Conservation (phyloP, 2,329 filamentous ascomycete species). For the Ascomycota sp. region DNA sequence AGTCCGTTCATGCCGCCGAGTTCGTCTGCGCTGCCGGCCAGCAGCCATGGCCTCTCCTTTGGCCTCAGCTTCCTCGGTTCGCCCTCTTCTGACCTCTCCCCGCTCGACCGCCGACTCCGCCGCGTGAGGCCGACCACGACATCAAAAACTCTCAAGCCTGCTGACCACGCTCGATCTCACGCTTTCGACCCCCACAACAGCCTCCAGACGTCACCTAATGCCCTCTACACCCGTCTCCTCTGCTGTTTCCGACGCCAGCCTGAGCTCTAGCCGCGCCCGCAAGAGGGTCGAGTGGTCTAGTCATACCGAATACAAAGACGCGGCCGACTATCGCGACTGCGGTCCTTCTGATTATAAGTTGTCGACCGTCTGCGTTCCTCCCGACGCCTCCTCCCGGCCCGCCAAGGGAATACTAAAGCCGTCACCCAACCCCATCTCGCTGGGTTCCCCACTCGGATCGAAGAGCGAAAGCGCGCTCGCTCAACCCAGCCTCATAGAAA, state of each 20-base stretch:
- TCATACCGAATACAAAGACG: conserved; percentile 34
- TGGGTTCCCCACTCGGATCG: conserved; percentile 19
- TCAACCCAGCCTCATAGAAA: conserved; percentile 44
- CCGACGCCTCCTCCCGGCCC: conserved; percentile 22
- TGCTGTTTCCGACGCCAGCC: conserved; percentile 19
- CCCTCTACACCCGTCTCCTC: conserved; percentile 22
- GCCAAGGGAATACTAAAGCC: conserved; percentile 63
- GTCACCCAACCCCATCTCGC: conserved; percentile 25
- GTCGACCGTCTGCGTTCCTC: conserved; percentile 19
- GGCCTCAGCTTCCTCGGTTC: conserved; percentile 13
- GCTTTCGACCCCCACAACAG: conserved; percentile 15
- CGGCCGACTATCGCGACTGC: conserved; percentile 22
- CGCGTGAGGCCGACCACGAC: conserved; percentile 29
- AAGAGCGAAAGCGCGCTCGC: conserved; percentile 18
- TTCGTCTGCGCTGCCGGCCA: conserved; percentile 17
- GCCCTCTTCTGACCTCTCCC: conserved; percentile 27
- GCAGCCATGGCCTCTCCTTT: conserved; percentile 21
- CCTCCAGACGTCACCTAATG: conserved; percentile 30
- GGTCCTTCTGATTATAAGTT: conserved; percentile 13
- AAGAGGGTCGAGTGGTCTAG: conserved; percentile 39
- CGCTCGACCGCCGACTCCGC: conserved; percentile 45
- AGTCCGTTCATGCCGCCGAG: conserved; percentile 7
- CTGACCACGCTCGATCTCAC: conserved; percentile 14
- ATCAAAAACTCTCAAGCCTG: conserved; percentile 14
- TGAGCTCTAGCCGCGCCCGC: conserved; percentile 21